These are phyloP conservation scores for Polymyxa betae DNA, from an alignment of 208 protist genomes.

Conservation along the genomic window DNA sequence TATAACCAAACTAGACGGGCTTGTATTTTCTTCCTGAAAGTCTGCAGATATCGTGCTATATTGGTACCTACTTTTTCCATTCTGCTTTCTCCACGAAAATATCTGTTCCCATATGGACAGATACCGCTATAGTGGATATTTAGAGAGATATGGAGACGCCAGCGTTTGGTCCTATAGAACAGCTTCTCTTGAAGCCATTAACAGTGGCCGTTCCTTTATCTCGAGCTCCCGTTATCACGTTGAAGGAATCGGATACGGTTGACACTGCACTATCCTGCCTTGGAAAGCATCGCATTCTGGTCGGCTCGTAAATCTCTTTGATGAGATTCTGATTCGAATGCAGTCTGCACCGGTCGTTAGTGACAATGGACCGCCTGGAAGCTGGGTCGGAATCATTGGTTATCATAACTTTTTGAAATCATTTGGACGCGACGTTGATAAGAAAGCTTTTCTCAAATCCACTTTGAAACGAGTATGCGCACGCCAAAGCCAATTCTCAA, in stretches of 20 bases:
- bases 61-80: too few species aligned
- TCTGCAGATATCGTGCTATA: too few species aligned
- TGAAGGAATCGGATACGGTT: not conserved
- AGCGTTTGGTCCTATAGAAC: not conserved
- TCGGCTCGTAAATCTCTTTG: not conserved
- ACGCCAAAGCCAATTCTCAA: not conserved
- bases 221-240: not conserved
- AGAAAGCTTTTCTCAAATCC: not conserved
- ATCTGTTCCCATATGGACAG: too few species aligned
- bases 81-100: too few species aligned
- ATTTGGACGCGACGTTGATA: not conserved
- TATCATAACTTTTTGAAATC: conserved; percentile 1
- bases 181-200: not conserved
- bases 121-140: too few species aligned
- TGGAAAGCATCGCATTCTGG: not conserved
- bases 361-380: not conserved
- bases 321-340: not conserved
- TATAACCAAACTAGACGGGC: too few species aligned
- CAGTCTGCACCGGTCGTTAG: not conserved
- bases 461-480: not conserved
- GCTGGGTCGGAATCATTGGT: not conserved
- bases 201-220: not conserved
- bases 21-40: too few species aligned
- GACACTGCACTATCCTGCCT: not conserved
- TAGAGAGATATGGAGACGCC: not conserved